Evolutionary conservation across 495 filamentous ascomycete genomes (phyloP), one percentile per base, ranked within the genome.

Genomic region (Staphylotrichum tortipilum): DNA sequence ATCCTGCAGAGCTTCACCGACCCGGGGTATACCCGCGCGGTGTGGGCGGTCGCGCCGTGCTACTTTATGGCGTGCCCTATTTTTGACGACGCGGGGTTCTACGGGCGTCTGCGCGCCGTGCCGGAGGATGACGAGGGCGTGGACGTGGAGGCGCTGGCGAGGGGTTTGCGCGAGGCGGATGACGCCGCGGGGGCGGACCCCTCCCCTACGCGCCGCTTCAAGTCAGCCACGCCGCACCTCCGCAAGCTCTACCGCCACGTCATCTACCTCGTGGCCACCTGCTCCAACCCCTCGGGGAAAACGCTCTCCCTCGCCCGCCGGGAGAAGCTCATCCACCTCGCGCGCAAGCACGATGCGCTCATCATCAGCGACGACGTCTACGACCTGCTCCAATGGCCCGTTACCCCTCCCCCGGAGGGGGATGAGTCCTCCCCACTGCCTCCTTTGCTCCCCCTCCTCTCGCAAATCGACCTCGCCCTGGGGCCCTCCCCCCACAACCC

Each of bases 331-430:
- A 78, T 94, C 6, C 61, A 68, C 7, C 56, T 91, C 4, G 89
- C 89, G 3, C 75, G 89, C 11, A 65, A 79, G 26, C 78, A 81
- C 60, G 82, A 95, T 58, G 86, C 86, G 4, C 68, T 94, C 6
- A 64, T 94, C 39, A 74, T 95, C n/a, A 77, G 76, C 11, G 89
- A 95, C 66, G 89, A 95, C 64, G 88, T 96, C 1, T 96, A 96
- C 52, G 90, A 95, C 63, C 81, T 88, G 50, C 72, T 95, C 0
- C 84, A 86, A 60, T 92, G 88, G 80, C 74, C 77, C 6, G 44
- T 55, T 42, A 34, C 44, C 47, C 11, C 70, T 54, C 17, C 43
- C 7, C 40, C 56, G n/a, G n/a, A n/a, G n/a, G n/a, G n/a, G n/a
- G n/a, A n/a, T n/a, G n/a, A n/a, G n/a, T n/a, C n/a, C n/a, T 63